A percentile compares a stretch with the other conserved stretches of the same genome.
These are phyloP conservation scores for Colletotrichum coccodes DNA, from an alignment of 2,329 filamentous ascomycete species.

Conservation along the genomic window DNA sequence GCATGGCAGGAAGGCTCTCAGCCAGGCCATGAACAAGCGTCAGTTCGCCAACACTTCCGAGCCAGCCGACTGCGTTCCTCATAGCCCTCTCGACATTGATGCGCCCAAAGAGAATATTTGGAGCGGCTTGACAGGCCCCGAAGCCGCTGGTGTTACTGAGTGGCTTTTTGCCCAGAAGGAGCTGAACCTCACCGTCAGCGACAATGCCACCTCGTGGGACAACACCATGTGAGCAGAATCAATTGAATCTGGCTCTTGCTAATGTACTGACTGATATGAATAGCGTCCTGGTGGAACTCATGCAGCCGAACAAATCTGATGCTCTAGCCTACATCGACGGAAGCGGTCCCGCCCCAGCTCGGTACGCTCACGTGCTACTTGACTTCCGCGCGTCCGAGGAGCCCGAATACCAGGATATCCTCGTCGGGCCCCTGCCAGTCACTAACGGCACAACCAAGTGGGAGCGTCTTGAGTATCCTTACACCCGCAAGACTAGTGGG, in stretches of 20 bases:
- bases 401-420: conserved; percentile 53
- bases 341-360: conserved; percentile 44
- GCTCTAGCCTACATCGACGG: conserved; percentile 55
- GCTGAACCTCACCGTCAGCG: conserved; percentile 49
- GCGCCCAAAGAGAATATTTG: conserved; percentile 55
- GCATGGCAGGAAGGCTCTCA: conserved; percentile 19
- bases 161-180: conserved; percentile 52
- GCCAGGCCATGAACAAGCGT: conserved; percentile 16
- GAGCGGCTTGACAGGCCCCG: conserved; percentile 47
- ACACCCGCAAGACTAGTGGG: conserved; percentile 50
- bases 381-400: conserved; percentile 49
- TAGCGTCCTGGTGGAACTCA: conserved; percentile 47
- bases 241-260: neutral
- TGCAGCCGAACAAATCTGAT: conserved; percentile 61
- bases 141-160: conserved; percentile 48
- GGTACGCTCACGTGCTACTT: conserved; percentile 57
- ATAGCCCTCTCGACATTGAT: conserved; percentile 31
- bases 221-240: conserved; percentile 43
- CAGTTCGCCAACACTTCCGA: conserved; percentile 7
- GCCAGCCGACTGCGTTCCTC: conserved; percentile 8
- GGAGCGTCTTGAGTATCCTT: conserved; percentile 52
- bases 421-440: conserved; percentile 60
- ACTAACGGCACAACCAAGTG: conserved; percentile 48
- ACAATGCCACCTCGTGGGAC: conserved; percentile 48
- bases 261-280: neutral